These are phyloP conservation scores for Ustilago sp. DNA, from an alignment of 1,284 basidiomycete species.

Conservation along the genomic window DNA sequence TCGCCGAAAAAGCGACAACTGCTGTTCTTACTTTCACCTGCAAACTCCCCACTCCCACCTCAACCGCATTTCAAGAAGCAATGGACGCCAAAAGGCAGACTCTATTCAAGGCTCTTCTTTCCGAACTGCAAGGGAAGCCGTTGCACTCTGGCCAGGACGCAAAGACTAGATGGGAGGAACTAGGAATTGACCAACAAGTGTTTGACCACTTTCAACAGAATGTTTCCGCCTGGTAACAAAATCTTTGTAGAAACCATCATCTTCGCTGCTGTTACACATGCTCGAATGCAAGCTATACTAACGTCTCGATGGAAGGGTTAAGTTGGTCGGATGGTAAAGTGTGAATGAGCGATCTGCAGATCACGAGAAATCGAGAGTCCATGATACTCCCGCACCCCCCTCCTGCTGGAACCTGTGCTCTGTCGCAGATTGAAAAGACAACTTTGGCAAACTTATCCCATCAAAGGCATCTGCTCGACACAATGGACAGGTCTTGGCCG, in stretches of 20 bases:
- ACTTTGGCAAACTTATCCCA: constrained; percentile 20
- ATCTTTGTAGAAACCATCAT: too few relatives aligned
- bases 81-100: constrained; percentile 5
- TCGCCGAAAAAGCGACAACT: constrained; percentile 82
- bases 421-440: constrained; percentile 24
- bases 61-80: neutral
- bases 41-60: constrained; percentile 5
- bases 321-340: neutral
- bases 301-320: too few relatives aligned
- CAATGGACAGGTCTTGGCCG: constrained; percentile 46
- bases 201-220: constrained; percentile 12
- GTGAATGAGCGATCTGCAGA: neutral
- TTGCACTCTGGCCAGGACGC: constrained; percentile 6
- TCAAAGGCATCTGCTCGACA: constrained; percentile 46
- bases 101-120: constrained; percentile 15
- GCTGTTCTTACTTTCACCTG: constrained; percentile 70
- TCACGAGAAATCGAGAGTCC: constrained; percentile 21
- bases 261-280: neutral
- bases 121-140: constrained; percentile 17
- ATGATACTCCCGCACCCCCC: neutral
- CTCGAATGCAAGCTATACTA: too few relatives aligned
- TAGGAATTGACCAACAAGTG: constrained; percentile 13
- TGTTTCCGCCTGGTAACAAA: constrained; percentile 6
- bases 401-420: neutral
- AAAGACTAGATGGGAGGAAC: constrained; percentile 19